Percentiles rank a stretch among this genome's conserved stretches.
These are phyloP conservation scores for Paraleonurus japonicus DNA, from an alignment of 257 asterid species.

Conservation along the genomic window DNA sequence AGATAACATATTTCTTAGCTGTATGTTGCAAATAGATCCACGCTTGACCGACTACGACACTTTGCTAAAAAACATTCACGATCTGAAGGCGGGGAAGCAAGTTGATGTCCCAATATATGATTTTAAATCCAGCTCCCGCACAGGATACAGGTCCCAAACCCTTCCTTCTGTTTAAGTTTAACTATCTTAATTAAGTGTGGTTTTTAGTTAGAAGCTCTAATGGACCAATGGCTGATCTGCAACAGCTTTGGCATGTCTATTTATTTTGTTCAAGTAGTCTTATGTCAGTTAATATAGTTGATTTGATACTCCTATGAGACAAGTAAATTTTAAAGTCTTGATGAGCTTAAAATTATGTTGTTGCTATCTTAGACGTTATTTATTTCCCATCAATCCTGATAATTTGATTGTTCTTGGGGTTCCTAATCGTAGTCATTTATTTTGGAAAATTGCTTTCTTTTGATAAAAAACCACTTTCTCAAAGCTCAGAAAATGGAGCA, in stretches of 20 bases:
- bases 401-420: background rate
- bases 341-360: background rate
- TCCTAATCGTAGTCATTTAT: background rate
- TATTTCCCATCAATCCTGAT: conserved; percentile 5
- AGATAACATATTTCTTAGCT: conserved; percentile 21
- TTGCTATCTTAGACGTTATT: background rate
- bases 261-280: background rate
- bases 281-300: conserved; percentile 10
- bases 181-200: background rate
- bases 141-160: conserved; percentile 76
- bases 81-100: conserved; percentile 70
- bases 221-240: background rate
- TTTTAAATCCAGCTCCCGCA: conserved; percentile 93
- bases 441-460: background rate
- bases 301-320: conserved; percentile 15
- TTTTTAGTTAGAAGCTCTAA: background rate
- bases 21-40: conserved; percentile 63
- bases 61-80: conserved; percentile 80
- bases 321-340: conserved; percentile 11
- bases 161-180: conserved; percentile 22
- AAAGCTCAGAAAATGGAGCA: conserved; percentile 3
- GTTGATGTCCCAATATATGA: conserved; percentile 92
- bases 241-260: background rate
- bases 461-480: background rate
- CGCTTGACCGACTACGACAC: conserved; percentile 97